These are phyloP conservation scores for Polyporus tsugae DNA, from an alignment of 1,284 basidiomycete genomes.

Conservation along the genomic window DNA sequence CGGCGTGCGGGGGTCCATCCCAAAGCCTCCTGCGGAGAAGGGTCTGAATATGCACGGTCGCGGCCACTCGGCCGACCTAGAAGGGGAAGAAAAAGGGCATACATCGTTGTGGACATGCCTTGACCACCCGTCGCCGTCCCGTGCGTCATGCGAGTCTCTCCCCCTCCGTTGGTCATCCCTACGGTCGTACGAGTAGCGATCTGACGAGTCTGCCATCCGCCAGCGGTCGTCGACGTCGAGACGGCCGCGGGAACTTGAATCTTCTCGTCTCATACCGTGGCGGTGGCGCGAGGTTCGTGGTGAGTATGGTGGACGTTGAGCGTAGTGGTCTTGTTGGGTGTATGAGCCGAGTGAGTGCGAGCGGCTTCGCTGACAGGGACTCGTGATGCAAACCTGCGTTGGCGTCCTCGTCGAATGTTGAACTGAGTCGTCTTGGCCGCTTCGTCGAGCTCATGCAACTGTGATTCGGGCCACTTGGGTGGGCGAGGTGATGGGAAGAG, in stretches of 20 bases:
- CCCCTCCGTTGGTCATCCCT: slow-evolving; percentile 49
- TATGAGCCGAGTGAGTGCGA: slow-evolving; percentile 47
- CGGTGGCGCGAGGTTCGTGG: slow-evolving; percentile 38
- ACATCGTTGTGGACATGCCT: slow-evolving; percentile 33
- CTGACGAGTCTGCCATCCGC: slow-evolving; percentile 56
- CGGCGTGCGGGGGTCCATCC: slow-evolving; percentile 45
- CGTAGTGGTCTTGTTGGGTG: slow-evolving; percentile 54
- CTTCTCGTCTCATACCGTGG: slow-evolving; percentile 58
- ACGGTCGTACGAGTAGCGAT: slow-evolving; percentile 58
- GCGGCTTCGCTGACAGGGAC: slow-evolving; percentile 50
- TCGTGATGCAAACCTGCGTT: slow-evolving; percentile 54
- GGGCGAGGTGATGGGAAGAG: slow-evolving; percentile 37
- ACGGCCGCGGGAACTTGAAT: slow-evolving; percentile 56
- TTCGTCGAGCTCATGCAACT: slow-evolving; percentile 29
- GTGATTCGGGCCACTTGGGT: slow-evolving; percentile 9
- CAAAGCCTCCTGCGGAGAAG: slow-evolving; percentile 49
- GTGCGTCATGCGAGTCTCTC: slow-evolving; percentile 28
- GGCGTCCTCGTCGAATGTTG: slow-evolving; percentile 52
- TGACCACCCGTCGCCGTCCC: slow-evolving; percentile 32
- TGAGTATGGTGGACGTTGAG: slow-evolving; percentile 50
- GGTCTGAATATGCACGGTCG: slow-evolving; percentile 50
- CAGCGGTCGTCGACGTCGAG: slow-evolving; percentile 57
- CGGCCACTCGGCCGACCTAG: slow-evolving; percentile 57
- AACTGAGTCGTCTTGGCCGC: slow-evolving; percentile 38
- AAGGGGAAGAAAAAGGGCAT: slow-evolving; percentile 39